phyloP scores from a whole-genome alignment of 352 stramenopile genomes.

The Pythium aristosporum region DNA sequence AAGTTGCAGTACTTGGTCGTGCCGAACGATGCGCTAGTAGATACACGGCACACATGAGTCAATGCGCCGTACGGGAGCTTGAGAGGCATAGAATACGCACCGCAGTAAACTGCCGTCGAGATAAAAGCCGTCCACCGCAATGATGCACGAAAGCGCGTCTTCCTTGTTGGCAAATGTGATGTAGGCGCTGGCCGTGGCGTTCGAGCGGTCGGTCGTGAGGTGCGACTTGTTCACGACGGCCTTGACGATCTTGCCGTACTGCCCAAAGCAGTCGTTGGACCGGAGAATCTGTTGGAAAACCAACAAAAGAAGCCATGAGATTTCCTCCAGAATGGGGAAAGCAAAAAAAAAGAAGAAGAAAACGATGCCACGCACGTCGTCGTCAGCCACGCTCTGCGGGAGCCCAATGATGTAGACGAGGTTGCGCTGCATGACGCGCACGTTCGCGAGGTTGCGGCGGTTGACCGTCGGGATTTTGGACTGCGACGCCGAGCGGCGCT shows the following conservation, averaged over 20 bases:
- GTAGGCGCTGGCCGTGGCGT: conserved; percentile 89
- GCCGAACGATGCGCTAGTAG: conserved; percentile 85
- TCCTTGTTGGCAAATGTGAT: conserved; percentile 92
- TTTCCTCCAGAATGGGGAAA: background rate
- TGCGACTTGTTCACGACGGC: conserved; percentile 90
- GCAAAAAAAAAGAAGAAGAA: background rate
- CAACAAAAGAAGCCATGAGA: background rate
- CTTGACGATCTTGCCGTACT: conserved; percentile 94
- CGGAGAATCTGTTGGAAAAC: conserved; percentile 52
- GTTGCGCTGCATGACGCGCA: conserved; percentile 93
- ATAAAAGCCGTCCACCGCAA: conserved; percentile 90
- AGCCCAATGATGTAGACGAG: conserved; percentile 95
- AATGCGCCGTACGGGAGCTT: background rate
- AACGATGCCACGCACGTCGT: conserved; percentile 43
- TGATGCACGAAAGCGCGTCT: conserved; percentile 89
- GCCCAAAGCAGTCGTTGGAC: conserved; percentile 74
- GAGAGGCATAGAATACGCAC: conserved; percentile 28
- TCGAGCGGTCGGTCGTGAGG: conserved; percentile 61
- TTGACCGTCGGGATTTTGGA: conserved; percentile 44
- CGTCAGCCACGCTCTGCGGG: conserved; percentile 77
- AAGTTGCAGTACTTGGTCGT: conserved; percentile 97
- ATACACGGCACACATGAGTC: background rate
- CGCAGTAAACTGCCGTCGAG: conserved; percentile 77
- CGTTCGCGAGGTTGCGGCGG: conserved; percentile 85
- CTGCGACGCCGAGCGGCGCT: conserved; percentile 58